Base-by-base conservation (phyloP, 208 protist species). In the Trypanosoma conorhini region DNA sequence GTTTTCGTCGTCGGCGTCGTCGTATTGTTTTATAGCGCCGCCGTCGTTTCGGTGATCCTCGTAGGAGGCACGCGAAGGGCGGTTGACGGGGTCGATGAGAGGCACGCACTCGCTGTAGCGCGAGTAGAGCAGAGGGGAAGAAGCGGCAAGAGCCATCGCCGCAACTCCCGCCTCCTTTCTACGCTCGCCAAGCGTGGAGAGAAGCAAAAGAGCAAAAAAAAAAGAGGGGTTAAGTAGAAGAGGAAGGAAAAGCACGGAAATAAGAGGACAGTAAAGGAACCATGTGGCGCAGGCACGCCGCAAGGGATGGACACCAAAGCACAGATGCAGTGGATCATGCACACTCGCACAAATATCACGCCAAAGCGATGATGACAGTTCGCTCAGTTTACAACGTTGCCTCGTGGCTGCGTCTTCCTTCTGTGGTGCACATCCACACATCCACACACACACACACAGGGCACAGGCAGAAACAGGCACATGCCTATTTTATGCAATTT, bases 31-130 rank as follows among this genome's bases (percentile, higher is more conserved):
- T 5, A 56, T 12, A 30, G 10, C 24, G 28, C 21, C 51, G 9
- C 4, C 17, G 5, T 28, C 55, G 8, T 59, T 35, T 48, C 31
- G 30, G 2, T 52, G 26, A 5, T 19, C 21, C 21, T 13, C 28
- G 24, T 24, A 22, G n/a, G 22, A 3, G 40, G 5, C 9, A 3
- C 42, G 40, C 33, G 12, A 19, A 22, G 5, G 22, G 3, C 10
- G 1, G 3, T 40, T 2, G 8, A 26, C 10, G 30, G 52, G 17
- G 22, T 52, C 21, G 22, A 69, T 22, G 46, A 69, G 64, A 12
- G 64, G 51, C 22, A 69, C 50, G 44, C 64, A 69, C 35, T 31
- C 35, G 40, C 64, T 31, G 24, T 69, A 69, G 33, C 28, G 54
- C 30, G 64, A 69, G 28, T 61, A 9, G 35, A 69, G 51, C 4